phyloP scores from a whole-genome alignment of 331 rosid species.

The Saraca asoca region DNA sequence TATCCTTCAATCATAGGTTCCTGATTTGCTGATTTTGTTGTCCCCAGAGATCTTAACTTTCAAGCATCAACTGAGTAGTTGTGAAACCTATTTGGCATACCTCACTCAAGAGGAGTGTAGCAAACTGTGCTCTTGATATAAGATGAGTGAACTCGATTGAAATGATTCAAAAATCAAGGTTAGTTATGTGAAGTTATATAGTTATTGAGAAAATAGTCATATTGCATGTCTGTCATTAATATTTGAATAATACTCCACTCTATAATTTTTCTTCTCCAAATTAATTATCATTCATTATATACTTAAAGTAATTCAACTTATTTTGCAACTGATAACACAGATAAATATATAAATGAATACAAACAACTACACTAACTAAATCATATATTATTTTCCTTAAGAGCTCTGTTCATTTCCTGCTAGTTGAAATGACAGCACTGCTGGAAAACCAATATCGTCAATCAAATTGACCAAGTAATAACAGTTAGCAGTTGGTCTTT shows the following conservation, averaged over 20 bases:
- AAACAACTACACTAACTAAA: too few relatives aligned
- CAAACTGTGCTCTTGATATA: neutral
- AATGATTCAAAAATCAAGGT: constrained; percentile 10
- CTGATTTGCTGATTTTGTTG: too few relatives aligned
- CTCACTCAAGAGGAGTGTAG: neutral
- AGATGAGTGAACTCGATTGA: neutral
- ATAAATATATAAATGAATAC: too few relatives aligned
- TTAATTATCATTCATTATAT: too few relatives aligned
- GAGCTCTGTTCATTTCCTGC: constrained; percentile 31
- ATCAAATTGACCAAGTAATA: constrained; percentile 42
- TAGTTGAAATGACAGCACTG: constrained; percentile 67
- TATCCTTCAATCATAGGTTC: neutral
- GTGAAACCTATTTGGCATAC: constrained; percentile 14
- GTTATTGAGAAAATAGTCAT: constrained; percentile 39
- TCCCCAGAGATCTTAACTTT: neutral
- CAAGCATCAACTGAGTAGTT: neutral
- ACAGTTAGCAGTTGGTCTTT: constrained; percentile 36
- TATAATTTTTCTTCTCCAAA: too few relatives aligned
- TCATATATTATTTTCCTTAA: too few relatives aligned
- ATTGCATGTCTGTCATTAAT: constrained; percentile 54
- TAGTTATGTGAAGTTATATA: constrained; percentile 20
- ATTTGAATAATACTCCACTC: neutral
- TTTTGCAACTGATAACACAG: too few relatives aligned
- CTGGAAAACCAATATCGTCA: constrained; percentile 28
- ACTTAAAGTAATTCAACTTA: too few relatives aligned